Evolutionary conservation across 2,329 filamentous ascomycete species (phyloP).

Genomic region (Exophiala dermatitidis): DNA sequence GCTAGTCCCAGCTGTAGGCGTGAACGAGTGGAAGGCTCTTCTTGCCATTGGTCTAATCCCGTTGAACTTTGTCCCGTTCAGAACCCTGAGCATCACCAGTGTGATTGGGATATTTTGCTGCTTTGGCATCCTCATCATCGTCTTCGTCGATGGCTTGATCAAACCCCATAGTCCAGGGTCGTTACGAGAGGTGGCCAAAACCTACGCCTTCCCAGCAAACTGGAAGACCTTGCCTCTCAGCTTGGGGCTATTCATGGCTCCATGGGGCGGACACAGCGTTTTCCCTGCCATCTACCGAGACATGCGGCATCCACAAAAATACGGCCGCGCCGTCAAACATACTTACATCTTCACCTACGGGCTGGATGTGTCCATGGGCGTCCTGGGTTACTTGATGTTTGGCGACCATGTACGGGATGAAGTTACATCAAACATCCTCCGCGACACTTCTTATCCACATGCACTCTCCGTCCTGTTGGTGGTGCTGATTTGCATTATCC

Average conservation of each 20-base stretch:
- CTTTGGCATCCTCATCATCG: constrained; percentile 76
- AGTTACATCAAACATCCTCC: constrained; percentile 83
- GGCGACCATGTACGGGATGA: constrained; percentile 81
- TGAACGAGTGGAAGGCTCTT: constrained; percentile 74
- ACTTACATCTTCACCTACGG: constrained; percentile 85
- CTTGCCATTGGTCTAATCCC: constrained; percentile 73
- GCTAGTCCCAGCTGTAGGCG: constrained; percentile 62
- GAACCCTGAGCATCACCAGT: constrained; percentile 80
- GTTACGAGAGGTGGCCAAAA: constrained; percentile 68
- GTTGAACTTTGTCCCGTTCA: constrained; percentile 75
- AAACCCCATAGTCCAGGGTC: constrained; percentile 76
- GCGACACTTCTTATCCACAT: constrained; percentile 64
- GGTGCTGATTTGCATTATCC: constrained; percentile 83
- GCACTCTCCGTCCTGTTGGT: constrained; percentile 71
- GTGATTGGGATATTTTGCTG: constrained; percentile 88
- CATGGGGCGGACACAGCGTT: constrained; percentile 63
- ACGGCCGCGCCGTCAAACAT: constrained; percentile 62
- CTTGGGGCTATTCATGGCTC: constrained; percentile 82
- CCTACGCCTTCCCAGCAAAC: constrained; percentile 74
- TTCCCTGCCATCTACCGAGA: constrained; percentile 82
- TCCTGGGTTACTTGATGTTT: constrained; percentile 88
- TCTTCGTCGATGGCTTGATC: constrained; percentile 77
- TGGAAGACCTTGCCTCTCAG: constrained; percentile 83
- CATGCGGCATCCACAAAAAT: constrained; percentile 78
- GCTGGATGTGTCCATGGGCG: constrained; percentile 72